A percentile compares a stretch with the other conserved stretches of the same genome.
phyloP scores from a whole-genome alignment of 2,329 filamentous ascomycete genomes.

The Fusarium sacchari region DNA sequence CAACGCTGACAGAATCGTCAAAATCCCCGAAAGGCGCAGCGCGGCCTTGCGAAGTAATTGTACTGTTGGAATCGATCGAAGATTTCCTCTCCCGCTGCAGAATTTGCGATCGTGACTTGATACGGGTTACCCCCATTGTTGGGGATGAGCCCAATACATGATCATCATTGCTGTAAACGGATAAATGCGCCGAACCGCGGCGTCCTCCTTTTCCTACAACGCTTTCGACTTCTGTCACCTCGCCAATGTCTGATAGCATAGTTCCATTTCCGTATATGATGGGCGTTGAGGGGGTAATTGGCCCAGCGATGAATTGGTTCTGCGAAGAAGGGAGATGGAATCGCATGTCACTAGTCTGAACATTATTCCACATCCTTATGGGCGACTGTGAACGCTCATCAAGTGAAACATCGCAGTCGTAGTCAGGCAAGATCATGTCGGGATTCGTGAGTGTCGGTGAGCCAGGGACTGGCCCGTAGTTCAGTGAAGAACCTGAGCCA shows the following conservation, averaged over 20 bases:
- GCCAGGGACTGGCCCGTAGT: constrained; percentile 65
- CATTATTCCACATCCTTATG: constrained; percentile 63
- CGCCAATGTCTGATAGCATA: constrained; percentile 73
- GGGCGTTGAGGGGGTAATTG: constrained; percentile 66
- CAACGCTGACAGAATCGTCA: constrained; percentile 70
- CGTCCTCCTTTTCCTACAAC: constrained; percentile 56
- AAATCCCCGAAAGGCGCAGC: constrained; percentile 66
- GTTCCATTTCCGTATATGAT: constrained; percentile 77
- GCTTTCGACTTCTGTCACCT: constrained; percentile 65
- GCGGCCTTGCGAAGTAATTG: constrained; percentile 63
- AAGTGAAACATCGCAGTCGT: constrained; percentile 67
- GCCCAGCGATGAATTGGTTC: constrained; percentile 53
- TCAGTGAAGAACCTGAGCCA: constrained; percentile 42
- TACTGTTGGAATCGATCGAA: constrained; percentile 70
- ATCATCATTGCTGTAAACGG: constrained; percentile 49
- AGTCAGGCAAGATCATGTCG: constrained; percentile 90
- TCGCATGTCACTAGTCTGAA: constrained; percentile 50
- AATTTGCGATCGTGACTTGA: constrained; percentile 58
- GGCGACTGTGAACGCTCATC: constrained; percentile 62
- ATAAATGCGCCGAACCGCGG: constrained; percentile 50
- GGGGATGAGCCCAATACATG: constrained; percentile 56
- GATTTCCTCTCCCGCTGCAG: constrained; percentile 60
- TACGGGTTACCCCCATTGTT: constrained; percentile 54
- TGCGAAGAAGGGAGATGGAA: constrained; percentile 56
- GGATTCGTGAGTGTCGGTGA: constrained; percentile 93